These are phyloP conservation scores for Chaetoceros tenuissimus DNA, from an alignment of 108 stramenopile species.

Conservation along the genomic window DNA sequence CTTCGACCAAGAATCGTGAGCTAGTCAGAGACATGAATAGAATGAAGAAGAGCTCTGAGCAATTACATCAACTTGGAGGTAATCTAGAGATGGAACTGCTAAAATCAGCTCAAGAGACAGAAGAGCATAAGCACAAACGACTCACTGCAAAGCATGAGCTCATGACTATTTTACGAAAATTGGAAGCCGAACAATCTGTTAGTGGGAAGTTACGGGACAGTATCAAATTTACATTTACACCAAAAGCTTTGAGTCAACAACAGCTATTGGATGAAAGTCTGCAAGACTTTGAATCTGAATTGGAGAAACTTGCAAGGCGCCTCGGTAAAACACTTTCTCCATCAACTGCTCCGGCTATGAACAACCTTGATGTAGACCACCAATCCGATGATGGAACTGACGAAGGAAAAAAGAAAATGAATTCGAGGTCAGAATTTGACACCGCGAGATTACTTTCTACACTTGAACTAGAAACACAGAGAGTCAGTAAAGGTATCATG, in stretches of 20 bases:
- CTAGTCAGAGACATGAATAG: slow-evolving; percentile 68
- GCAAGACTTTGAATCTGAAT: slow-evolving; percentile 52
- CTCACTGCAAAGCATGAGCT: slow-evolving; percentile 79
- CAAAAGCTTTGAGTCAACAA: slow-evolving; percentile 76
- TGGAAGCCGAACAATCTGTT: slow-evolving; percentile 62
- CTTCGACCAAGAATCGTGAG: slow-evolving; percentile 62
- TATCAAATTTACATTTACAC: slow-evolving; percentile 73
- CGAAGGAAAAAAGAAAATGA: slow-evolving; percentile 15
- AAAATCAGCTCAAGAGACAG: slow-evolving; percentile 66
- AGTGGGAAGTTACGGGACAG: slow-evolving; percentile 53
- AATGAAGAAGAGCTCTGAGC: slow-evolving; percentile 70
- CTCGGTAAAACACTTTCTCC: slow-evolving; percentile 49
- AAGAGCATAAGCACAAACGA: slow-evolving; percentile 80
- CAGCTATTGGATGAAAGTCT: slow-evolving; percentile 58
- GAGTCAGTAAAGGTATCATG: slow-evolving; percentile 67
- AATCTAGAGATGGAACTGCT: slow-evolving; percentile 63
- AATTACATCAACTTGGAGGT: slow-evolving; percentile 62
- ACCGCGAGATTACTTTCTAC: slow-evolving; percentile 50
- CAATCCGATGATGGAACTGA: slow-evolving; percentile 4
- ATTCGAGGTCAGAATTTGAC: slow-evolving; percentile 35
- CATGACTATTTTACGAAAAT: slow-evolving; percentile 65
- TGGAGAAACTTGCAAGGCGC: slow-evolving; percentile 44
- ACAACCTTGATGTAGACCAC: background rate
- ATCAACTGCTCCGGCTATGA: slow-evolving; percentile 9
- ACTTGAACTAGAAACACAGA: slow-evolving; percentile 74